Evolutionary conservation across 306 rosid genomes (phyloP), one percentile per base, ranked within the genome.

Genomic region (Medicago ruthenica): DNA sequence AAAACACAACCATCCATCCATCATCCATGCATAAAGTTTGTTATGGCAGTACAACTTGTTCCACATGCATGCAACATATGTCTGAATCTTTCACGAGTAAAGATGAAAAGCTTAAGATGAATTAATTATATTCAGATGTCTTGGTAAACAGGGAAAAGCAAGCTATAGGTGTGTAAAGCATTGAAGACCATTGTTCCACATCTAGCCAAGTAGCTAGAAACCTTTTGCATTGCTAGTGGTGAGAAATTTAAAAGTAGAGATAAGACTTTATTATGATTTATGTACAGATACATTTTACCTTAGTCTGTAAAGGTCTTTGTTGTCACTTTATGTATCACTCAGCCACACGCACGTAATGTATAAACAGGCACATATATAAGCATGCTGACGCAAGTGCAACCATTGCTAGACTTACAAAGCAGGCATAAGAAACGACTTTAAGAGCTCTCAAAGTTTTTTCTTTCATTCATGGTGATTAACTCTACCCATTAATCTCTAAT

Each of bases 1-100:
- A 15, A 34, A 17, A 47, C 36, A 20, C 16, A 63, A 17, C 9
- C 20, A 62, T 66, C 48, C n/a, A n/a, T n/a, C n/a, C n/a, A n/a
- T n/a, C 70, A 44, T n/a, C 58, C 37, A 65, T 42, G 41, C 24
- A 5, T 45, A 66, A 66, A 74, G 45, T 45, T 67, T 41, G 71
- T 27, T 69, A 36, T 67, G 11, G 45, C 45, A 9, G 47, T 0
- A 65, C 39, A 59, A 81, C 55, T 60, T 78, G 73, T 22, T 67
- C 34, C 53, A 20, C 9, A 61, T 64, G 15, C 82, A 79, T 79
- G 82, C 59, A 69, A 18, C 27, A 72, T 59, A 67, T 59, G 41
- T 72, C 73, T 42, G 84, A 76, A 51, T 20, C 60, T 60, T 60
- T 84, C 87, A 84, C 87, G 87, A 83, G 84, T 39, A 57, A 17